Percentiles rank a stretch among this genome's conserved stretches.
phyloP scores from a whole-genome alignment of 306 rosid genomes.

The Cucumis cinereus region DNA sequence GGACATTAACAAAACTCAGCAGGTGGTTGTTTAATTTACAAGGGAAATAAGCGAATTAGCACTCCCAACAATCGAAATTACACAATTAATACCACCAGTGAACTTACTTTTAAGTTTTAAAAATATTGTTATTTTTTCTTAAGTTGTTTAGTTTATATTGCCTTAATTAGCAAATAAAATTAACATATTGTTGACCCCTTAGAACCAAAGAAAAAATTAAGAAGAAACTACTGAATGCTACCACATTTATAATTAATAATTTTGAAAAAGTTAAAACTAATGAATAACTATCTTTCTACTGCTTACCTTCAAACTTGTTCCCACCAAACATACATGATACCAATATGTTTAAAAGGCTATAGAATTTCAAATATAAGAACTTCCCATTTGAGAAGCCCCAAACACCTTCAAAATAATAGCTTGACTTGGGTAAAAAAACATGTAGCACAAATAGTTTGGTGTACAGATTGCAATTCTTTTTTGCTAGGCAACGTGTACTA shows the following conservation, averaged over 20 bases:
- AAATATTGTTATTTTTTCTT: too few species aligned
- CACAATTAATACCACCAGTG: too few species aligned
- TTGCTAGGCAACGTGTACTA: background rate
- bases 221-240: background rate
- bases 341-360: background rate
- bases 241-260: background rate
- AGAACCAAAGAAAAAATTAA: background rate
- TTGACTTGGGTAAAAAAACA: background rate
- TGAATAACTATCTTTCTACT: background rate
- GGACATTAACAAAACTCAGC: too few species aligned
- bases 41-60: too few species aligned
- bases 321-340: background rate
- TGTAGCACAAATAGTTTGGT: background rate
- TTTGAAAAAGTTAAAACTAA: background rate
- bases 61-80: too few species aligned
- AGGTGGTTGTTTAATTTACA: too few species aligned
- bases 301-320: background rate
- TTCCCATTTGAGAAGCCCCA: background rate
- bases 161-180: background rate
- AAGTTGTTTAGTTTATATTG: background rate
- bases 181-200: background rate
- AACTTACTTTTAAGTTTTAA: too few species aligned
- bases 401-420: too few species aligned
- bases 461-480: background rate
- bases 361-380: background rate